phyloP scores from a whole-genome alignment of 2,329 filamentous ascomycete species.

The Claviceps sp. region DNA sequence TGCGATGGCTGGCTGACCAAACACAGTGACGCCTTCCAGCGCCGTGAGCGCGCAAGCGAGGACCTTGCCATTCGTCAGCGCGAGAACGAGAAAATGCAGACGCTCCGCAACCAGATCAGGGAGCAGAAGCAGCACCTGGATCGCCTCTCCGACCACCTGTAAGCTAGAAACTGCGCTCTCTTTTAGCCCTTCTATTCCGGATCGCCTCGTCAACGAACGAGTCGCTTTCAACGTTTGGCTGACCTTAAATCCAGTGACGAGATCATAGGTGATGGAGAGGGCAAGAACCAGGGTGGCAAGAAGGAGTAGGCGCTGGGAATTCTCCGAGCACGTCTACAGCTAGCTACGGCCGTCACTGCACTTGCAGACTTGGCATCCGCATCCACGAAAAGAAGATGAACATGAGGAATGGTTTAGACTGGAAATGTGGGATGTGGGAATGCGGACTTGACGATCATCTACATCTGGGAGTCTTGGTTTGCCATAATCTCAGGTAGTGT shows the following conservation, averaged over 20 bases:
- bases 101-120: constrained; percentile 58
- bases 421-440: constrained; percentile 6
- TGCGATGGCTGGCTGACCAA: background rate
- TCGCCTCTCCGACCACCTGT: constrained; percentile 75
- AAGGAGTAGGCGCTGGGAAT: constrained; percentile 12
- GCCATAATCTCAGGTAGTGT: constrained; percentile 22
- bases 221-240: constrained; percentile 3
- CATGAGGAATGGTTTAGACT: background rate
- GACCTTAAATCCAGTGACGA: constrained; percentile 45
- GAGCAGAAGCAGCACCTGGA: constrained; percentile 75
- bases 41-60: constrained; percentile 79
- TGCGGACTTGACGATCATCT: constrained; percentile 7
- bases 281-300: constrained; percentile 55
- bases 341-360: background rate
- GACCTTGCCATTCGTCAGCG: constrained; percentile 73
- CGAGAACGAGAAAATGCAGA: constrained; percentile 78
- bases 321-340: background rate
- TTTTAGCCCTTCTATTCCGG: too few species aligned
- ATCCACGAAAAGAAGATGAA: background rate
- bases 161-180: constrained; percentile 20
- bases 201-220: constrained; percentile 7
- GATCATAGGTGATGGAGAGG: constrained; percentile 33
- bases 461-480: constrained; percentile 10
- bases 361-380: background rate
- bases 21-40: constrained; percentile 76